These are phyloP conservation scores for Lyophyllum decastes DNA, from an alignment of 768 basidiomycete genomes.

Conservation along the genomic window DNA sequence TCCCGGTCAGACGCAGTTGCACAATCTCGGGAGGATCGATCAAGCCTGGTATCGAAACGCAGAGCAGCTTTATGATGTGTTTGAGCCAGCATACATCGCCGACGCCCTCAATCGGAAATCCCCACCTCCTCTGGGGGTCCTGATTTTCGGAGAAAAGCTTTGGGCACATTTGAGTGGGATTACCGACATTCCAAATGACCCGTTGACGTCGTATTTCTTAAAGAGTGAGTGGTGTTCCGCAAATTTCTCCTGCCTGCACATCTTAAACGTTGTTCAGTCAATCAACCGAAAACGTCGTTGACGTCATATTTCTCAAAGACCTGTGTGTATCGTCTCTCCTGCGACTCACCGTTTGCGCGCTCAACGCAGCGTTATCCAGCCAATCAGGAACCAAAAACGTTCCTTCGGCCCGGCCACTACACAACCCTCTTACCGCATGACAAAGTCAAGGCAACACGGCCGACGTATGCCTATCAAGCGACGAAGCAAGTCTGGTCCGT, in stretches of 20 bases:
- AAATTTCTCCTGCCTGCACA: too few relatives aligned
- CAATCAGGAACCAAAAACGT: too few relatives aligned
- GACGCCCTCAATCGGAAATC: not conserved
- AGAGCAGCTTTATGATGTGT: not conserved
- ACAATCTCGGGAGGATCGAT: not conserved
- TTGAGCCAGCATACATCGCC: not conserved
- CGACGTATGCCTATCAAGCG: not conserved
- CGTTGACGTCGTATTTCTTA: too few relatives aligned
- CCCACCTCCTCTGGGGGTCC: not conserved
- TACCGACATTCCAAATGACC: too few relatives aligned
- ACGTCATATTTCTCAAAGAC: too few relatives aligned
- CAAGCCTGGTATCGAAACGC: not conserved
- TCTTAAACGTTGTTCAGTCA: too few relatives aligned
- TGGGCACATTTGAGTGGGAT: not conserved
- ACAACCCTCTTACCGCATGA: not conserved
- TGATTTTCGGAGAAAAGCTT: not conserved
- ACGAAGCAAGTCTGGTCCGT: not conserved
- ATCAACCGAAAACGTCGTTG: too few relatives aligned
- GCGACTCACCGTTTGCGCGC: too few relatives aligned
- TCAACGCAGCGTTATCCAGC: too few relatives aligned
- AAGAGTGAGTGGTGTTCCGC: too few relatives aligned
- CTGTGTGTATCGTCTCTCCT: too few relatives aligned
- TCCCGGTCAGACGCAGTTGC: too few relatives aligned
- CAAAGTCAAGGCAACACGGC: not conserved
- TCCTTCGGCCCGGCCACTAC: not conserved